A percentile compares a stretch with the other conserved stretches of the same genome.
These are phyloP conservation scores for Sugiyamaella sp. DNA, from an alignment of 1,139 yeast species.

Conservation along the genomic window DNA sequence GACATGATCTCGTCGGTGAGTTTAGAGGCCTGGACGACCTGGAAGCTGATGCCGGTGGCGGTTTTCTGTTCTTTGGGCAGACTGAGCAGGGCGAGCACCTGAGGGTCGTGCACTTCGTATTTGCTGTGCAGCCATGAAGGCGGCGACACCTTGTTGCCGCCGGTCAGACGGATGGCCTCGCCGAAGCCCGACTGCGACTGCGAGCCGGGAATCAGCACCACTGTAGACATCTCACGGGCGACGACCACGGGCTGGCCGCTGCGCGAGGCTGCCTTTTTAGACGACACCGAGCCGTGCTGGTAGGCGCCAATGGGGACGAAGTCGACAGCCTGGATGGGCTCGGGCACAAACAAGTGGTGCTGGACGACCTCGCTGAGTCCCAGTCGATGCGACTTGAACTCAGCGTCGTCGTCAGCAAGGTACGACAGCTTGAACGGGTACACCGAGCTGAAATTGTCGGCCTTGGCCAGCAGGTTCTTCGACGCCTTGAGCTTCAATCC, in stretches of 20 bases:
- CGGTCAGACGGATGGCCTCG: slow-evolving; percentile 76
- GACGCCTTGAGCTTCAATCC: slow-evolving; percentile 76
- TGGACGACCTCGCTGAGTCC: slow-evolving; percentile 83
- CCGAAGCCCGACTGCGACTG: slow-evolving; percentile 50
- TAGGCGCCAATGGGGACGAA: slow-evolving; percentile 69
- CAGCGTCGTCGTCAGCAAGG: slow-evolving; percentile 33
- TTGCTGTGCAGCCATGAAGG: slow-evolving; percentile 90
- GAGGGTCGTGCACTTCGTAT: slow-evolving; percentile 41
- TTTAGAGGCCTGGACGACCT: slow-evolving; percentile 37
- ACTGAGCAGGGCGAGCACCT: slow-evolving; percentile 35
- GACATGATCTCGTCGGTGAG: slow-evolving; percentile 24
- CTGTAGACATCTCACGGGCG: slow-evolving; percentile 80
- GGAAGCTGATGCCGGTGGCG: slow-evolving; percentile 36
- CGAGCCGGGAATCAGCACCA: slow-evolving; percentile 55
- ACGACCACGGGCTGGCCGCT: slow-evolving; percentile 50
- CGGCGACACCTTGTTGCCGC: slow-evolving; percentile 65
- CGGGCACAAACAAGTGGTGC: slow-evolving; percentile 76
- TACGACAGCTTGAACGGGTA: slow-evolving; percentile 79
- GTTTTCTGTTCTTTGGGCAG: slow-evolving; percentile 30
- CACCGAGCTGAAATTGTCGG: slow-evolving; percentile 78
- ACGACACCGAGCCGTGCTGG: slow-evolving; percentile 48
- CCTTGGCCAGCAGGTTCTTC: slow-evolving; percentile 66
- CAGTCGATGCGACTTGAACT: slow-evolving; percentile 55
- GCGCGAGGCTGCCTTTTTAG: slow-evolving; percentile 34
- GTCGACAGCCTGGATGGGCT: slow-evolving; percentile 71